Percentiles rank a stretch among this genome's conserved stretches.
Evolutionary conservation across 306 rosid species (phyloP).

Genomic region (Quillaja saponaria): DNA sequence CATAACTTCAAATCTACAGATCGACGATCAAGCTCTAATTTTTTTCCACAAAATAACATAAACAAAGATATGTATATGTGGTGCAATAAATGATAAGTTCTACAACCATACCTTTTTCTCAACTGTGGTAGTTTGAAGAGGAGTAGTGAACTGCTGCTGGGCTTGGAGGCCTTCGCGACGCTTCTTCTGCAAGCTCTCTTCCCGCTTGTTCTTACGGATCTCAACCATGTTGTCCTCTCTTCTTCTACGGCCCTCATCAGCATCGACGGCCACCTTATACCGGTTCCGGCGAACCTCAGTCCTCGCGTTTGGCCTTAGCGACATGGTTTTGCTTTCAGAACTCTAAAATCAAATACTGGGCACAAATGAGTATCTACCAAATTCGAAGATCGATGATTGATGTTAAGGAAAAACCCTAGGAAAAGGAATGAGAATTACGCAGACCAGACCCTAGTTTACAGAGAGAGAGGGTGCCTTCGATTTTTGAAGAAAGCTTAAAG

Average conservation of each 20-base stretch:
- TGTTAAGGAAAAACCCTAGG: conserved; percentile 39
- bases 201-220: conserved; percentile 93
- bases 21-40: conserved; percentile 31
- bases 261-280: conserved; percentile 87
- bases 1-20: conserved; percentile 4
- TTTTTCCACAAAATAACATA: neutral
- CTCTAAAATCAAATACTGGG: conserved; percentile 12
- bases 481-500: conserved; percentile 30
- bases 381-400: conserved; percentile 25
- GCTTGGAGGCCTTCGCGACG: conserved; percentile 86
- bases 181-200: conserved; percentile 85
- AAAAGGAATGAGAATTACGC: conserved; percentile 22
- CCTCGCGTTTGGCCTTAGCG: conserved; percentile 81
- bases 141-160: conserved; percentile 60
- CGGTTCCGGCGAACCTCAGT: conserved; percentile 93
- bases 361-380: neutral
- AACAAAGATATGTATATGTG: neutral
- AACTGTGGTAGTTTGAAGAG: conserved; percentile 50
- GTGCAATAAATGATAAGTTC: neutral
- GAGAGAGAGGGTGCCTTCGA: conserved; percentile 20
- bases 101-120: conserved; percentile 61
- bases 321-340: conserved; percentile 48
- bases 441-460: conserved; percentile 23
- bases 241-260: conserved; percentile 89
- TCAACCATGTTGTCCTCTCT: conserved; percentile 92